These are phyloP conservation scores for Olyra latifolia DNA, from an alignment of 176 grass and related monocot genomes.

Conservation along the genomic window DNA sequence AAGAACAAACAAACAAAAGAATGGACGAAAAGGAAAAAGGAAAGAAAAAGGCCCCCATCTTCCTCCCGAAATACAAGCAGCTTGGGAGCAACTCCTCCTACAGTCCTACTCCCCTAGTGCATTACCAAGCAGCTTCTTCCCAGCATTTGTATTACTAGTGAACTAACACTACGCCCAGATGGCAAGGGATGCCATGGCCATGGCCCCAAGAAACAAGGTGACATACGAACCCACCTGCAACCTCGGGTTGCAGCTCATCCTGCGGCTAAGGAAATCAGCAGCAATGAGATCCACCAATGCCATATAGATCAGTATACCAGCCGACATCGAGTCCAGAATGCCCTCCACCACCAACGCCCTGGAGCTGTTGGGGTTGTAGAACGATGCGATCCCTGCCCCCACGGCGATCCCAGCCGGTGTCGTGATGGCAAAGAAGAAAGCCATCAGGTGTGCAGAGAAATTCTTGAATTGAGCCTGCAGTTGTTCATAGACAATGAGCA, in stretches of 20 bases:
- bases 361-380: conserved; percentile 71
- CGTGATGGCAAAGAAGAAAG: conserved; percentile 72
- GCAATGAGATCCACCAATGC: conserved; percentile 79
- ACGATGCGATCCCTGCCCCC: conserved; percentile 44
- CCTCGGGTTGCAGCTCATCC: conserved; percentile 50
- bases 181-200: conserved; percentile 65
- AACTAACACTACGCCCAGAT: conserved; percentile 60
- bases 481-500: neutral
- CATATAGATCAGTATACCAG: conserved; percentile 90
- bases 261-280: conserved; percentile 69
- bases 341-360: conserved; percentile 66
- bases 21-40: neutral
- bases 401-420: conserved; percentile 60
- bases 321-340: conserved; percentile 66
- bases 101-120: neutral
- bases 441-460: conserved; percentile 54
- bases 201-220: conserved; percentile 64
- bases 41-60: neutral
- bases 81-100: neutral
- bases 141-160: neutral
- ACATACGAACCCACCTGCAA: conserved; percentile 60
- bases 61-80: neutral
- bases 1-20: conserved; percentile 37
- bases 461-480: conserved; percentile 70
- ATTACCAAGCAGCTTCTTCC: neutral